Base-by-base conservation (phyloP, 1,284 basidiomycete genomes). In the Boletus sp. region DNA sequence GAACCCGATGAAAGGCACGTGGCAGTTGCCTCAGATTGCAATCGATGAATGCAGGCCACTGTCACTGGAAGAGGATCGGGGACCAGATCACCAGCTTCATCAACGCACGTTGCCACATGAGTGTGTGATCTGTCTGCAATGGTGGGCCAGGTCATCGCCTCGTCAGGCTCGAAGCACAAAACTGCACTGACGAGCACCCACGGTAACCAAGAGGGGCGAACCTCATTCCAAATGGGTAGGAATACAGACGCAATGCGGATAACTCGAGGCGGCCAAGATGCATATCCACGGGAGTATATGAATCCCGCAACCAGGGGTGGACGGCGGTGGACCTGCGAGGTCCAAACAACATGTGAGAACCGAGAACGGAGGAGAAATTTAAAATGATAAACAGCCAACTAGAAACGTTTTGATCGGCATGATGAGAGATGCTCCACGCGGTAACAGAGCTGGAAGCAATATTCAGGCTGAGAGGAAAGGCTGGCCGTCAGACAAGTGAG, bases 361-460 rank as follows among this genome's bases (percentile, higher is more conserved):
- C 44, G 47, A 61, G 41, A 36, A 36, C 29, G 37, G 20, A 45
- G 38, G 45, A 34, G 42, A 20, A 27, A 5, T n/a, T 13, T 42
- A 25, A 61, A 47, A 50, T 43, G 58, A 59, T 36, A 12, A 45
- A 57, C 61, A 46, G 60, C 41, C 54, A 44, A 10, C 33, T 34
- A 22, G 27, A 48, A 59, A 59, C 56, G 60, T 56, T 58, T 47
- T 60, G 44, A 56, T 56, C 43, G 50, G 58, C 49, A 48, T 61
- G 60, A 42, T 22, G 9, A 26, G 46, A 41, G 32, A 33, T 26
- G 36, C 30, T 38, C 27, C 17, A 14, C 25, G 12, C 20, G 23
- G 42, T 29, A 29, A 30, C 16, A 33, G 33, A 32, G 14, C 12
- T 36, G 16, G 16, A 16, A 14, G n/a, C 19, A 10, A 30, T 10